Evolutionary conservation across 345 rosid species (phyloP).

Genomic region (Melaleuca alternifolia): DNA sequence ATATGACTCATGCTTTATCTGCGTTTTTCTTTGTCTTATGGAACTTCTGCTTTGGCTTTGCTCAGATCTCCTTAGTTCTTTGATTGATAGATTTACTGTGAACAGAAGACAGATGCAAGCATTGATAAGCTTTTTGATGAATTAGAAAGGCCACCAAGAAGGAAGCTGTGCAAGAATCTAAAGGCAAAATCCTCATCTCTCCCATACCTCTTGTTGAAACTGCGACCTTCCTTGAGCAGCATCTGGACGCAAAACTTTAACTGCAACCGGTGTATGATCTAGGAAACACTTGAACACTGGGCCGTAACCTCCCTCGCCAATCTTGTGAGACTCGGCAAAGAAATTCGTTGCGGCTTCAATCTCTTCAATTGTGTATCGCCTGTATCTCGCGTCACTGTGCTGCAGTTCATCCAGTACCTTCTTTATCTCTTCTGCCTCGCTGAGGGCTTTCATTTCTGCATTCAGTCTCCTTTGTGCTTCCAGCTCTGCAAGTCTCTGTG

Average conservation of each 20-base stretch:
- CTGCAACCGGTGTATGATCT: constrained; percentile 84
- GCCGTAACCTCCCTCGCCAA: constrained; percentile 98
- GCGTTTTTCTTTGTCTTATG: not conserved
- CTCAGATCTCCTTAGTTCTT: not conserved
- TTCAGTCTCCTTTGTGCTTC: constrained; percentile 49
- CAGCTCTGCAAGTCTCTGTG: constrained; percentile 45
- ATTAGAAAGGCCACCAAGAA: not conserved
- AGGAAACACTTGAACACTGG: constrained; percentile 73
- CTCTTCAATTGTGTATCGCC: constrained; percentile 73
- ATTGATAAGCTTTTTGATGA: not conserved
- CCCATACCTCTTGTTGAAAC: constrained; percentile 73
- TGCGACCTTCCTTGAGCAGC: constrained; percentile 91
- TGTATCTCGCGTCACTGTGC: constrained; percentile 30
- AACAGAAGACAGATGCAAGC: not conserved
- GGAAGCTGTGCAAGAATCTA: not conserved
- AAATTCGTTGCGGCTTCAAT: constrained; percentile 66
- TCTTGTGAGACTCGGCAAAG: constrained; percentile 45
- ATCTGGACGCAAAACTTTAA: constrained; percentile 84
- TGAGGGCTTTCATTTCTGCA: constrained; percentile 40
- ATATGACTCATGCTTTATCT: not conserved
- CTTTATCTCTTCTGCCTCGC: constrained; percentile 39
- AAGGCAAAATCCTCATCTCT: not conserved
- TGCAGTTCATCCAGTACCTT: constrained; percentile 19
- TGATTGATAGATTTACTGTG: not conserved
- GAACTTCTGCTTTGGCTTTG: not conserved